Evolutionary conservation across 257 asterid genomes (phyloP).

Genomic region (Solanum chiquidenum): DNA sequence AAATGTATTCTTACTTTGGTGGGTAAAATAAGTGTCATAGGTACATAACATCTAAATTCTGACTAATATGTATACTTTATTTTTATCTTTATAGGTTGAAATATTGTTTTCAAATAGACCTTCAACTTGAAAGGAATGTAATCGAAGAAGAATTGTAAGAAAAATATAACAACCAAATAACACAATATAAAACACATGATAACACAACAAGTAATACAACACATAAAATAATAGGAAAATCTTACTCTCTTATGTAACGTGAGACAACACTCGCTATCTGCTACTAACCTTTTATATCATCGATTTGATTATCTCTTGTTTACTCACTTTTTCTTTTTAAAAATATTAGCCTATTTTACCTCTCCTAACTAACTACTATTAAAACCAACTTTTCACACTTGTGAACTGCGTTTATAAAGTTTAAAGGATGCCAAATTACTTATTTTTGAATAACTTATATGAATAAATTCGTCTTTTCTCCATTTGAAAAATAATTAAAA

Average conservation of each 20-base stretch:
- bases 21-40: rapidly evolving
- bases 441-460: background rate
- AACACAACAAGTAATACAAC: background rate
- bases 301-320: too few relatives aligned
- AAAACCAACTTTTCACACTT: background rate
- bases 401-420: background rate
- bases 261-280: too few relatives aligned
- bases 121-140: background rate
- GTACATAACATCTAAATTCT: background rate
- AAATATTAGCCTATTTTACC: background rate
- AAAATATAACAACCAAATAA: background rate
- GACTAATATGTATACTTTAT: background rate
- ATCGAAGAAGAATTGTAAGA: background rate
- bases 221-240: background rate
- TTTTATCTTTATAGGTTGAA: background rate
- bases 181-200: background rate
- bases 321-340: too few relatives aligned
- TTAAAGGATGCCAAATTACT: background rate
- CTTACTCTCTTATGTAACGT: too few relatives aligned
- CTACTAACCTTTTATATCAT: too few relatives aligned
- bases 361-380: too few relatives aligned
- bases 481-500: background rate
- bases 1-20: background rate
- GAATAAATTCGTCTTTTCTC: background rate
- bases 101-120: rapidly evolving